Base-by-base conservation (phyloP, 2,329 filamentous ascomycete species). In the Colletotrichum falcatum region DNA sequence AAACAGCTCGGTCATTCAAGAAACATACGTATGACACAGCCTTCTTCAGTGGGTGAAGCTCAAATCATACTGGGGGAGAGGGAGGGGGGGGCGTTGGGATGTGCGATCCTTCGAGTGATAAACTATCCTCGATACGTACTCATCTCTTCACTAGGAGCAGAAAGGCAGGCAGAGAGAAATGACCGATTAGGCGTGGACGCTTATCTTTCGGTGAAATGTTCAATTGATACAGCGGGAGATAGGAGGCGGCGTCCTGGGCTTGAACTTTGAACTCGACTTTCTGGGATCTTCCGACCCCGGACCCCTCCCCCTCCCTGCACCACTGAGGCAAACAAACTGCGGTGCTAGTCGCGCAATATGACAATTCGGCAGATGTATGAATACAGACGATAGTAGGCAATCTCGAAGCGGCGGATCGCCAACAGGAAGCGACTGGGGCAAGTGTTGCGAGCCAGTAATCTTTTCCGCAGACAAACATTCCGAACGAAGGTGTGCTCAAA, bases 381-480 rank as follows among this genome's bases (percentile, higher is more conserved):
- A 11, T n/a, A 18, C 33, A 26, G 14, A n/a, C 54, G 37, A 48
- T 23, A 28, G 33, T 5, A 37, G n/a, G 28, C 6, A 2, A 11
- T 20, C 44, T 23, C 20, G 61, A 35, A 14, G 4, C 60, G 51
- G 63, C 56, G 49, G 16, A 46, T 30, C 28, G 23, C 58, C 35
- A 14, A 53, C 39, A 62, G 4, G 44, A 23, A 28, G 42, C 26
- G 16, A 42, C 42, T 48, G n/a, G n/a, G n/a, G n/a, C 30, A 54
- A 35, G 35, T 56, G 42, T 51, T 59, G 51, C 53, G 37, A 53
- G 58, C 44, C 49, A 58, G 53, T 16, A 54, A n/a, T 23, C 18
- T 35, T 46, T 46, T 58, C 44, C 23, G 44, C 58, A 53, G 5
- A 58, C 51, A 67, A 67, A 67, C 44, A 46, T 56, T 11, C 33